phyloP scores from a whole-genome alignment of 148 eudicot species.

The Arctostaphylos glauca region DNA sequence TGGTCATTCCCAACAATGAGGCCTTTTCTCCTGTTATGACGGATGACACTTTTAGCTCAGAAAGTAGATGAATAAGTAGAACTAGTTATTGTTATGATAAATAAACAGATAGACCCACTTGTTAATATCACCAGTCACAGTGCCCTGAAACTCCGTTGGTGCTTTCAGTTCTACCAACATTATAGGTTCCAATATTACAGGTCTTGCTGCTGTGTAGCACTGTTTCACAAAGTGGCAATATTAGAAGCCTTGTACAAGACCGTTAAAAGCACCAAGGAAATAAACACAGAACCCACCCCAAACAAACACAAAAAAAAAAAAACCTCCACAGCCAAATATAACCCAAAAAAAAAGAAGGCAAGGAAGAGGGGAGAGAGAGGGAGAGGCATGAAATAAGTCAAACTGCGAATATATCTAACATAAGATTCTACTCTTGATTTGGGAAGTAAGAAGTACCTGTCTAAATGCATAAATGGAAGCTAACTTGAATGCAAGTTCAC shows the following conservation, averaged over 20 bases:
- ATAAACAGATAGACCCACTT: constrained; percentile 46
- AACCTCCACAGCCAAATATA: background rate
- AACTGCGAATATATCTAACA: background rate
- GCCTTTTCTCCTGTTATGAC: constrained; percentile 79
- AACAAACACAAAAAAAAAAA: background rate
- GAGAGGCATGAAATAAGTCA: background rate
- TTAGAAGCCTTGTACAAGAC: background rate
- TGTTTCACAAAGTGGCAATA: constrained; percentile 26
- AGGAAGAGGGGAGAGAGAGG: background rate
- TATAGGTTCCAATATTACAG: constrained; percentile 88
- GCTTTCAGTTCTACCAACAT: constrained; percentile 95
- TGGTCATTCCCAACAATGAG: constrained; percentile 89
- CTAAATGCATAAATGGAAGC: constrained; percentile 97
- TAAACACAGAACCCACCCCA: background rate
- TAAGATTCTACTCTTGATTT: background rate
- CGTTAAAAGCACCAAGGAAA: background rate
- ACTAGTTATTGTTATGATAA: background rate
- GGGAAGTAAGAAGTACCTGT: constrained; percentile 54
- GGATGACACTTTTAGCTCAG: constrained; percentile 16
- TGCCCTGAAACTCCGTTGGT: constrained; percentile 90
- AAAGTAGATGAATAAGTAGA: background rate
- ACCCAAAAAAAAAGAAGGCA: background rate
- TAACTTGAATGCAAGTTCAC: constrained; percentile 97
- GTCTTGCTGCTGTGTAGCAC: constrained; percentile 85
- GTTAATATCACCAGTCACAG: constrained; percentile 91